Evolutionary conservation across 257 asterid genomes (phyloP).

Genomic region (Salvia hispanica): DNA sequence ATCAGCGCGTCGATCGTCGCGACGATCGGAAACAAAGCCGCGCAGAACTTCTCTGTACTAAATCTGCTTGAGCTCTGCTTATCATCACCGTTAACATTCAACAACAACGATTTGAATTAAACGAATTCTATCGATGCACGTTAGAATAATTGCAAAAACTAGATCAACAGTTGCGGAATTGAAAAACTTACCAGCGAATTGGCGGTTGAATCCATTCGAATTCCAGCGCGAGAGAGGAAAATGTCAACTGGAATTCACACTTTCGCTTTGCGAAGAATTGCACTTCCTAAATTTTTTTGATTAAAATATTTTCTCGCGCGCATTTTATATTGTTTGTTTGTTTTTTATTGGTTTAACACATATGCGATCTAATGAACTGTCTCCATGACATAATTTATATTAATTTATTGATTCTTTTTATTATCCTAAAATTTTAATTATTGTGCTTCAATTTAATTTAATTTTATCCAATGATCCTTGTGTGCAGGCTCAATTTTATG

Average conservation of each 20-base stretch:
- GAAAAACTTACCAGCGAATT: slow-evolving; percentile 28
- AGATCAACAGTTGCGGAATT: not conserved
- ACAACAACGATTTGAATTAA: slow-evolving; percentile 15
- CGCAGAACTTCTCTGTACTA: slow-evolving; percentile 58
- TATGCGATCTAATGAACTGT: not conserved
- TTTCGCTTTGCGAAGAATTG: not conserved
- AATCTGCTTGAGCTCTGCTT: slow-evolving; percentile 47
- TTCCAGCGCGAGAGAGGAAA: slow-evolving; percentile 20
- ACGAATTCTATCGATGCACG: not conserved
- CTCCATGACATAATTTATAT: no score
- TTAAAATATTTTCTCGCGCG: not conserved
- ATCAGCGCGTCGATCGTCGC: slow-evolving; percentile 56
- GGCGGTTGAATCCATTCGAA: slow-evolving; percentile 40
- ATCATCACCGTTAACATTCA: slow-evolving; percentile 15
- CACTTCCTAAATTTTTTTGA: not conserved
- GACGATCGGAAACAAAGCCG: slow-evolving; percentile 48
- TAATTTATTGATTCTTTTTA: no score
- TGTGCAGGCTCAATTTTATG: no score
- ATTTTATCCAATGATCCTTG: not conserved
- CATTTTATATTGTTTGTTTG: not conserved
- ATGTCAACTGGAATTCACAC: not conserved
- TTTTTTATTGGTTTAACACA: not conserved
- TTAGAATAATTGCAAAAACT: not conserved
- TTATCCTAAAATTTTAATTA: no score
- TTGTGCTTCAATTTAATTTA: not conserved